Conservation (phyloP, 2,329 filamentous ascomycete species). For the Fusarium graminum region DNA sequence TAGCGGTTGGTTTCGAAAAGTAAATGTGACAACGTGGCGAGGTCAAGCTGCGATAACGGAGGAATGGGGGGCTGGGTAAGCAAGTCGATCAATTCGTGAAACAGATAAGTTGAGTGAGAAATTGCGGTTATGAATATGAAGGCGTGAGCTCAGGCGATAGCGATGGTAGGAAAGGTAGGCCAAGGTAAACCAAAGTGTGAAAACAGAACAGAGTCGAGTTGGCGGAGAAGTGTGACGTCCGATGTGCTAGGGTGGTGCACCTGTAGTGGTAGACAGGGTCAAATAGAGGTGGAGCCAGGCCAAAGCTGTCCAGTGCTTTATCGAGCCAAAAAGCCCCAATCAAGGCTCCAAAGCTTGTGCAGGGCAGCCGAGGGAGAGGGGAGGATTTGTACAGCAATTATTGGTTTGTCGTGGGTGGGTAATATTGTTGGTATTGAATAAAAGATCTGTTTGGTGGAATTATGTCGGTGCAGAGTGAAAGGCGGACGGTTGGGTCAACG, state of each 20-base stretch:
- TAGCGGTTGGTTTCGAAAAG: slow-evolving; percentile 12
- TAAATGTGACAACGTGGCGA: slow-evolving; percentile 36
- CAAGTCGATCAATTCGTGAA: slow-evolving; percentile 18
- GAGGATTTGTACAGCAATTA: slow-evolving; percentile 4
- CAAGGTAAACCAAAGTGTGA: slow-evolving; percentile 18
- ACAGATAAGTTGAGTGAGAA: slow-evolving; percentile 20
- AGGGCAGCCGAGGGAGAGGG: slow-evolving; percentile 19
- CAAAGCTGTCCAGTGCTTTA: slow-evolving; percentile 29
- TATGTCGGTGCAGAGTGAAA: slow-evolving; percentile 29
- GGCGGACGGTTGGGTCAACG: slow-evolving; percentile 18
- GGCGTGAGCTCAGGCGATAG: slow-evolving; percentile 12
- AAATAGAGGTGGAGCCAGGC: slow-evolving; percentile 40
- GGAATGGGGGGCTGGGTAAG: slow-evolving; percentile 14
- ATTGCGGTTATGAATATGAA: slow-evolving; percentile 18
- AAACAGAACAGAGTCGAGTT: slow-evolving; percentile 31
- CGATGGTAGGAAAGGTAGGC: slow-evolving; percentile 4
- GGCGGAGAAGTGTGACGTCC: slow-evolving; percentile 39
- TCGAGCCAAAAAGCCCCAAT: slow-evolving; percentile 31
- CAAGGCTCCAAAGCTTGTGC: slow-evolving; percentile 9
- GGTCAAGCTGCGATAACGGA: slow-evolving; percentile 29
- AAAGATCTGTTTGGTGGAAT: slow-evolving; percentile 5
- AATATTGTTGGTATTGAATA: slow-evolving; percentile 16
- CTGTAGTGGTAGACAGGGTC: slow-evolving; percentile 35
- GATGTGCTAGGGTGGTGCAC: slow-evolving; percentile 19
- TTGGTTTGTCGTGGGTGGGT: slow-evolving; percentile 23